A percentile compares a stretch with the other conserved stretches of the same genome.
These are phyloP conservation scores for Speleostelium caveatum DNA, from an alignment of 78 protist genomes.

Conservation along the genomic window DNA sequence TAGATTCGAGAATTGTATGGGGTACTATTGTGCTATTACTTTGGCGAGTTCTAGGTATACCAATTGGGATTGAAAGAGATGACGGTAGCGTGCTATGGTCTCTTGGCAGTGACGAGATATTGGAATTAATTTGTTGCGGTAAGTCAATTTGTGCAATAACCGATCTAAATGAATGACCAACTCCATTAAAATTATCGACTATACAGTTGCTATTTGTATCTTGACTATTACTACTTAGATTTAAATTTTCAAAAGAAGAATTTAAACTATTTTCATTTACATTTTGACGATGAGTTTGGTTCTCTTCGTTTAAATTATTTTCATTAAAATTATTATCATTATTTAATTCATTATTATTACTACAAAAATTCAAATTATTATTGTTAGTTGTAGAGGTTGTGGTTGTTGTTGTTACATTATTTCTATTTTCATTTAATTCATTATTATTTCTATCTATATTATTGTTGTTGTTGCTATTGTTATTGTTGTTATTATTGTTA, in stretches of 20 bases:
- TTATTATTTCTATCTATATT: neutral
- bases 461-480: neutral
- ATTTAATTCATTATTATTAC: slow-evolving; percentile 1
- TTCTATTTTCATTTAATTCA: neutral
- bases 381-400: neutral
- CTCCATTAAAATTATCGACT: slow-evolving; percentile 6
- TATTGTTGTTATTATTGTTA: neutral
- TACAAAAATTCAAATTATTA: neutral
- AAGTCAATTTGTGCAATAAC: slow-evolving; percentile 57
- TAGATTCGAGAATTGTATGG: too few relatives aligned
- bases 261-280: slow-evolving; percentile 1
- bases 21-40: neutral
- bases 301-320: neutral
- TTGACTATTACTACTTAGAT: neutral
- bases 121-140: neutral
- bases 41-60: neutral
- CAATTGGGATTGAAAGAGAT: neutral
- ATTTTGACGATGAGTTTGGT: neutral
- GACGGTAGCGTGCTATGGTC: neutral
- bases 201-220: neutral
- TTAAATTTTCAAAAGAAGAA: neutral
- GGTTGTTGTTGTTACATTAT: neutral
- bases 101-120: neutral
- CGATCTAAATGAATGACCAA: slow-evolving; percentile 20
- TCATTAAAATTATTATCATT: slow-evolving; percentile 1